Conservation (phyloP, 352 stramenopile genomes). For the Globisporangium nunn region DNA sequence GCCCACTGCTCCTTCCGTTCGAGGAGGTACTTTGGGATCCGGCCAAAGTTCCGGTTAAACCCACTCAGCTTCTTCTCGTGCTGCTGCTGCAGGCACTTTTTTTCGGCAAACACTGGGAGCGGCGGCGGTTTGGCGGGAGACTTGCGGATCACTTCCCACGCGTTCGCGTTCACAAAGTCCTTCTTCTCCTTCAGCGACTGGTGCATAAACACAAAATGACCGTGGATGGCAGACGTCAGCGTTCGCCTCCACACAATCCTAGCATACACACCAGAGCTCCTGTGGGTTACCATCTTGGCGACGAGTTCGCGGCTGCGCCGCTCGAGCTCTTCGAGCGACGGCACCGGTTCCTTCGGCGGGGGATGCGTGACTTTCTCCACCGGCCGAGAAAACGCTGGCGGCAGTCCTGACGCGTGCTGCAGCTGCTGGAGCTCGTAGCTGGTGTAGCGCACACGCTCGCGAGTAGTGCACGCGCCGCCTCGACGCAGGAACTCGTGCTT, state of each 20-base stretch:
- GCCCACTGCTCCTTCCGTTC: conserved; percentile 77
- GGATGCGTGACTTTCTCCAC: conserved; percentile 2
- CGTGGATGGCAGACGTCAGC: too few relatives aligned
- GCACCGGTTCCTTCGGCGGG: conserved; percentile 36
- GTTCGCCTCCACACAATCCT: too few relatives aligned
- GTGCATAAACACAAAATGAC: too few relatives aligned
- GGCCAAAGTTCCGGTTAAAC: conserved; percentile 38
- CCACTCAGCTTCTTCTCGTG: conserved; percentile 2
- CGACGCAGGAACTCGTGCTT: conserved; percentile 31
- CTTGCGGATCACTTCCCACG: conserved; percentile 70
- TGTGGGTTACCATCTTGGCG: conserved; percentile 18
- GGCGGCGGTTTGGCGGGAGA: conserved; percentile 14
- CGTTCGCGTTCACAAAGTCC: conserved; percentile 69
- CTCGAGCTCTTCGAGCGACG: conserved; percentile 42
- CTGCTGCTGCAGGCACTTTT: neutral
- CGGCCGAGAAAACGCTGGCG: conserved; percentile 8
- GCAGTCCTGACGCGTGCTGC: conserved; percentile 1
- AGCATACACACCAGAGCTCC: too few relatives aligned
- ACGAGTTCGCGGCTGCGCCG: conserved; percentile 27
- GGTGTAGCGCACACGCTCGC: neutral
- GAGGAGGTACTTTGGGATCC: conserved; percentile 63
- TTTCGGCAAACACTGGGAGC: neutral
- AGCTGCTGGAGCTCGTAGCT: conserved; percentile 7
- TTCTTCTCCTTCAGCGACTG: conserved; percentile 51
- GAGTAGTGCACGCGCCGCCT: conserved; percentile 7